Evolutionary conservation across 371 early-diverging fungal genomes (phyloP).

Genomic region (Mortierella sp.): DNA sequence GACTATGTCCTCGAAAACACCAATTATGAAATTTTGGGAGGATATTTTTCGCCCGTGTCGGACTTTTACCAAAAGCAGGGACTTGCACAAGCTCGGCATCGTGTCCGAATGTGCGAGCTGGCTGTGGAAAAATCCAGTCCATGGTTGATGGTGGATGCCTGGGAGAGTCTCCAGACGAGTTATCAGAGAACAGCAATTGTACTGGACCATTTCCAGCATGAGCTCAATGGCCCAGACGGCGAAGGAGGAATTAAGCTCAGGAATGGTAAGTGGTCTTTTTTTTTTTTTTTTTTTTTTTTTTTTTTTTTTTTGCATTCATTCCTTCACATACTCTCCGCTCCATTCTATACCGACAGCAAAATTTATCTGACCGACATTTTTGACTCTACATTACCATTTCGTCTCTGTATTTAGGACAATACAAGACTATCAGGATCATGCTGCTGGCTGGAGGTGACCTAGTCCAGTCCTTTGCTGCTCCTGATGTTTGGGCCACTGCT

Average conservation of each 20-base stretch:
- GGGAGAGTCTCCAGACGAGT: slow-evolving; percentile 87
- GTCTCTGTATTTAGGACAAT: slow-evolving; percentile 53
- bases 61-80: slow-evolving; percentile 94
- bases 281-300: not conserved
- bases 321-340: not conserved
- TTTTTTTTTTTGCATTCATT: not conserved
- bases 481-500: slow-evolving; percentile 89
- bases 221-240: slow-evolving; percentile 77
- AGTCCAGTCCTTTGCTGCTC: slow-evolving; percentile 94
- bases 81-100: slow-evolving; percentile 83
- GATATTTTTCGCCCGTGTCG: slow-evolving; percentile 96
- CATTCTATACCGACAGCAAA: too few species aligned
- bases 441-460: slow-evolving; percentile 97
- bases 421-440: slow-evolving; percentile 82
- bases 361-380: too few species aligned
- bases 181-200: slow-evolving; percentile 93
- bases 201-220: slow-evolving; percentile 92
- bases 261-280: slow-evolving; percentile 16
- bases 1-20: slow-evolving; percentile 83
- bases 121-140: slow-evolving; percentile 85
- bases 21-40: slow-evolving; percentile 89
- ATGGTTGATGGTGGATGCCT: slow-evolving; percentile 97
- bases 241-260: slow-evolving; percentile 60
- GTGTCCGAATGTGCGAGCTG: slow-evolving; percentile 93
- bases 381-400: too few species aligned